Evolutionary conservation across 345 rosid species (phyloP), one percentile per base, ranked within the genome.

Genomic region (Gossypium stocksii): DNA sequence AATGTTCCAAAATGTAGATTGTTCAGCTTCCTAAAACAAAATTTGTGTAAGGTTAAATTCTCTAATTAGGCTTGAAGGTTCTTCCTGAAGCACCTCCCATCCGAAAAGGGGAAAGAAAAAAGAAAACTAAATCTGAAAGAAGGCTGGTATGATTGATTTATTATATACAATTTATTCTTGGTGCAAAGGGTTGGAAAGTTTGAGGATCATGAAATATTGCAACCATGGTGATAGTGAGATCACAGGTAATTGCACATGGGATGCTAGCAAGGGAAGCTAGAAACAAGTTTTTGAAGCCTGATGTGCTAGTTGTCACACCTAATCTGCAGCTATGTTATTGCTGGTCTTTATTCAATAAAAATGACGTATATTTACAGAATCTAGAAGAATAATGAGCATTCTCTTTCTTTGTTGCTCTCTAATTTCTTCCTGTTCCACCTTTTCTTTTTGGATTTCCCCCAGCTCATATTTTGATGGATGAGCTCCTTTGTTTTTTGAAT

Each of bases 211-310:
- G 23, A 25, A 16, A 48, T 49, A 25, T 25, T 66, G 56, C 58
- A 68, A 23, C 72, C 41, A 25, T 49, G 23, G 15, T 68, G 56
- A 68, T 68, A 9, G 45, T 69, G 72, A 69, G 59, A 17, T 27
- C 22, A 4, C 54, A 41, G 2, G 3, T 64, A 41, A 64, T 7
- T 27, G 46, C 4, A 1, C 58, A 25, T 69, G 44, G 58, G 23
- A 51, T 69, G 58, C 38, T 22, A 22, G 38, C 4, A 45, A 45
- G 38, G 70, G 44, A 69, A 8, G 44, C 5, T 27, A 2, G 7
- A 51, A 69, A 68, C 16, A 51, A 27, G 25, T 13, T 22, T 51
- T 27, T 4, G 2, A 51, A 59, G 60, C 45, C 41, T 52, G 17
- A 69, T 51, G 17, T 69, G 45, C 59, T 69, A 16, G 15, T 69